Evolutionary conservation across 495 filamentous ascomycete genomes (phyloP), one percentile per base, ranked within the genome.

Genomic region (Penicilliopsis zonata): DNA sequence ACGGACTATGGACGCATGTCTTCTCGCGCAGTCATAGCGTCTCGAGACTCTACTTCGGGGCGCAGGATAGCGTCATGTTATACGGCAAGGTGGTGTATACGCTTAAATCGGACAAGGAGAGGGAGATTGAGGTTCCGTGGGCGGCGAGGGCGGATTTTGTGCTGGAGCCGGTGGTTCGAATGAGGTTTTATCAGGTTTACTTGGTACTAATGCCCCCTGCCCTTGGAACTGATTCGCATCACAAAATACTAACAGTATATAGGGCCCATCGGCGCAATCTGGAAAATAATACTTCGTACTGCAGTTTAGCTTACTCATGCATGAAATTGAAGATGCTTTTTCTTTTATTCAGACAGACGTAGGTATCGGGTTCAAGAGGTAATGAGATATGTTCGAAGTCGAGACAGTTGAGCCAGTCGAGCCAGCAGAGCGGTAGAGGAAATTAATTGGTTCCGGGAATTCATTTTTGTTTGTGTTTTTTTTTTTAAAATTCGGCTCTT

Each of bases 101-200:
- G 29, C 47, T 77, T 18, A 76, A 72, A 49, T 49, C 52, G 31
- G 56, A 69, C 34, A 44, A 58, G 2, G 46, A 43, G 28, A 57
- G 54, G 13, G 64, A 70, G 1, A 46, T 60, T 4, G 51, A 61
- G 40, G 45, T 65, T 18, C 54, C 53, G 3, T 80, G 73, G 73
- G 67, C 69, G 27, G 74, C 63, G 18, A 47, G 65, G 33, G 72
- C 66, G 29, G 57, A 64, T 10, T 59, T 80, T 52, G 61, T 44
- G 7, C 47, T 65, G 42, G 59, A 49, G 3, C 63, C 57, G 14
- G 53, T 31, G 21, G 53, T 68, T 40, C 72, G 63, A 55, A 70
- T 78, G 70, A 55, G 49, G 36, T 72, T 71, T 42, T 80, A 80
- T 61, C 72, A 77, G 52, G 74, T 80, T 36, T 80, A 76, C 53